phyloP scores from a whole-genome alignment of 768 basidiomycete species.

The Crassisporium funariophilum region DNA sequence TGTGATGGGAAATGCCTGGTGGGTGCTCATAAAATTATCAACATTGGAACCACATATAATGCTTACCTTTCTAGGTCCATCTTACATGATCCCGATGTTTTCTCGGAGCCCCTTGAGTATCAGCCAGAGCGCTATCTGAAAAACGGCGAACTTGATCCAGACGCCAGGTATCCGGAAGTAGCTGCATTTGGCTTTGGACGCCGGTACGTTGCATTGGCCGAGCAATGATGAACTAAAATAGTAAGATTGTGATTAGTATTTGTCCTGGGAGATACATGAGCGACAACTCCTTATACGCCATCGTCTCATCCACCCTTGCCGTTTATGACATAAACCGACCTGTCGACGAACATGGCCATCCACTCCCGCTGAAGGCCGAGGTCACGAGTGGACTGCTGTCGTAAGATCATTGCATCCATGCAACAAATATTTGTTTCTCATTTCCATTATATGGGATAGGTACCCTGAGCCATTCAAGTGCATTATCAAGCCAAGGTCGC shows the following conservation, averaged over 20 bases:
- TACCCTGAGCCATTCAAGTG: conserved; percentile 28
- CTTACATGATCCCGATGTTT: conserved; percentile 22
- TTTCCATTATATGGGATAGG: conserved; percentile 4
- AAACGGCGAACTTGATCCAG: conserved; percentile 21
- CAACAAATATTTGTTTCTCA: background rate
- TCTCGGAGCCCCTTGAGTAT: conserved; percentile 24
- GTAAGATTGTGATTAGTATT: conserved; percentile 14
- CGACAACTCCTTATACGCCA: conserved; percentile 22
- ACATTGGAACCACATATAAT: background rate
- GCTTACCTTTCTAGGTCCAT: conserved; percentile 11
- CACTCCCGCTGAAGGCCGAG: conserved; percentile 17
- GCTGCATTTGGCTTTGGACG: conserved; percentile 36
- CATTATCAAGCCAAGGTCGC: conserved; percentile 21
- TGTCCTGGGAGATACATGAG: conserved; percentile 27
- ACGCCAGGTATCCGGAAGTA: conserved; percentile 24
- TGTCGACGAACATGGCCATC: conserved; percentile 21
- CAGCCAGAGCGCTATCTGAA: conserved; percentile 35
- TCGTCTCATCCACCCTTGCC: conserved; percentile 21
- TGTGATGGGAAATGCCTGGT: background rate
- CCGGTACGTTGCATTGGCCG: conserved; percentile 18
- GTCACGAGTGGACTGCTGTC: conserved; percentile 22
- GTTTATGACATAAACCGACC: conserved; percentile 27
- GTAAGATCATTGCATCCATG: conserved; percentile 17
- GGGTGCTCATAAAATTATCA: background rate
- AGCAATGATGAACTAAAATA: conserved; percentile 3